Evolutionary conservation across 2,329 filamentous ascomycete species (phyloP), one percentile per base, ranked within the genome.

Genomic region (Penicillium sp.): DNA sequence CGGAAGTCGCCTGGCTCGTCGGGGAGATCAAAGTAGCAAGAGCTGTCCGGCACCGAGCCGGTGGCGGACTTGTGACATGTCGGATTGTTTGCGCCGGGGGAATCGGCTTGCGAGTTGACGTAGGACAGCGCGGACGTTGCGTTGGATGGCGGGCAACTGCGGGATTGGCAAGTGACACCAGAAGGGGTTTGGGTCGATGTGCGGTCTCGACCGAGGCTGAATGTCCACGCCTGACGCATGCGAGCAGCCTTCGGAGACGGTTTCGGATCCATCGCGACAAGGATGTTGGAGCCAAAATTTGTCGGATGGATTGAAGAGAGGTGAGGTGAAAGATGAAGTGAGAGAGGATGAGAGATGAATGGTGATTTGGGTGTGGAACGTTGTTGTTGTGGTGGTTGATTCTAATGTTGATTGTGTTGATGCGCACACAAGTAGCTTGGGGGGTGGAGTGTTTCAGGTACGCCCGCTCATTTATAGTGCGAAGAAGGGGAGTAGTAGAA

Each of bases 1-100:
- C 60, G 55, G 43, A 60, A 65, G 45, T 62, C 57, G 25, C 59
- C 59, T 1, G 64, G 56, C 5, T 67, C 66, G 39, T 70, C 68
- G 11, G 59, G 58, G 46, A 71, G 66, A 37, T 67, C 61, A 50
- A 67, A 69, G 37, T 57, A 54, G 13, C 60, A 56, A 9, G 49
- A 56, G 29, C 46, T 37, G 32, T 62, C 47, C 29, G 29, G 29
- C 29, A 7, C 3, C 11, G 29, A 32, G 29, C 11, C 29, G 6
- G 51, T 50, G 38, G 27, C 50, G 39, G 53, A 28, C 40, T 36
- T 37, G 33, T 36, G 18, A 25, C 11, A 43, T 12, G 42, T 36
- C 25, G 33, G 38, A 11, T 27, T 7, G n/a, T 9, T 7, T 29
- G 9, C 36, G 12, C 2, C 11, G 13, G 46, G 13, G 39, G 36